Conservation (phyloP, 2,329 filamentous ascomycete genomes). For the Curvularia lunata region DNA sequence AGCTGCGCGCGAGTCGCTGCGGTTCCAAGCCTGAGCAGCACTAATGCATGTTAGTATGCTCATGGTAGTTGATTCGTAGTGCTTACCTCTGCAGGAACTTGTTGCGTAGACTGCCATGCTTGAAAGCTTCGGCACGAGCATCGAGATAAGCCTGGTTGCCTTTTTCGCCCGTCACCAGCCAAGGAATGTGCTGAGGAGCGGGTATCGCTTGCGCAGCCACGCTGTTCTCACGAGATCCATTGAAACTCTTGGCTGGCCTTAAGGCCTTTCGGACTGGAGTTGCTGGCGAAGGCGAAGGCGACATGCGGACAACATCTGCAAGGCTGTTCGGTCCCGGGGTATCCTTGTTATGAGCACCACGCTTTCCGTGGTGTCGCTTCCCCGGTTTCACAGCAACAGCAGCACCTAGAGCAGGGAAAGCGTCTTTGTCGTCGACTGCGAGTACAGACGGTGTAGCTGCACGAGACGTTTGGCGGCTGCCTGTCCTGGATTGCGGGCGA, state of each 20-base stretch:
- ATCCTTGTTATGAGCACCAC: slow-evolving; percentile 73
- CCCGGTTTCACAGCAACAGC: slow-evolving; percentile 72
- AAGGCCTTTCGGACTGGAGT: slow-evolving; percentile 63
- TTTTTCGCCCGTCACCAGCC: slow-evolving; percentile 90
- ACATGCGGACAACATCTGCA: slow-evolving; percentile 95
- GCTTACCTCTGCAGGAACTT: slow-evolving; percentile 90
- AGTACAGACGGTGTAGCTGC: slow-evolving; percentile 70
- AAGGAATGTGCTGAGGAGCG: slow-evolving; percentile 89
- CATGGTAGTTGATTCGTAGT: not conserved
- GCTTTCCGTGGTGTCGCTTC: slow-evolving; percentile 93
- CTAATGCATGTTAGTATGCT: slow-evolving; percentile 55
- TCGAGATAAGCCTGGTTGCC: slow-evolving; percentile 96
- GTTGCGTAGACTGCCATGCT: slow-evolving; percentile 93
- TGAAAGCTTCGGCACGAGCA: slow-evolving; percentile 92
- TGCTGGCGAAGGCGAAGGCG: slow-evolving; percentile 76
- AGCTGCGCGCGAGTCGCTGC: slow-evolving; percentile 93
- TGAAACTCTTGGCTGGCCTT: slow-evolving; percentile 70
- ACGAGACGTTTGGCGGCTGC: slow-evolving; percentile 77
- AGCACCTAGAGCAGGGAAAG: slow-evolving; percentile 87
- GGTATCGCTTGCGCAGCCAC: slow-evolving; percentile 82
- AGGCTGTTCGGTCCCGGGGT: slow-evolving; percentile 71
- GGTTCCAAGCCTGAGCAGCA: slow-evolving; percentile 97
- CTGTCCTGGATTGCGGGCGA: slow-evolving; percentile 79
- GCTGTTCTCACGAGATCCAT: slow-evolving; percentile 75
- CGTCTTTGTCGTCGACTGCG: slow-evolving; percentile 90